Base-by-base conservation (phyloP, 202 grass and related monocot genomes). In the Cymbopogon flexuosus region DNA sequence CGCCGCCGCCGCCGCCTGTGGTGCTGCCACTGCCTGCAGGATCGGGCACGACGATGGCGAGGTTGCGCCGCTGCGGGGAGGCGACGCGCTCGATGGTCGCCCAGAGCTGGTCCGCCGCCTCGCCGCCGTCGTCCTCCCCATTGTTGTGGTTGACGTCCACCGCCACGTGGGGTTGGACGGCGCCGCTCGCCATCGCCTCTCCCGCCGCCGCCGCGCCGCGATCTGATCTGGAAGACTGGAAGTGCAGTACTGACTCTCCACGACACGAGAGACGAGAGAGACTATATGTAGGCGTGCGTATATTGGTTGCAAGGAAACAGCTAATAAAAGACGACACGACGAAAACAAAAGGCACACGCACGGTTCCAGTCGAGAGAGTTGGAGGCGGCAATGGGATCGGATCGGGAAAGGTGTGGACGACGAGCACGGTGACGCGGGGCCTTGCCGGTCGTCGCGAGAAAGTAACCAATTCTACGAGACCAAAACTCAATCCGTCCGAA, bases 81-180 rank as follows among this genome's bases (percentile, higher is more conserved):
- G 91, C 83, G 5, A 86, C 43, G 41, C 81, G 40, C 70, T 94
- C 92, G 54, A 94, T 37, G 51, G 87, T 84, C 3, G 89, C 92
- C 89, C 92, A 94, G 6, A 94, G 69, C 45, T 60, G 84, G 43
- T 93, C 76, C 49, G 0, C 23, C 4, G 10, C 68, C n/a, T 22
- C 23, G 68, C 31, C 70, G 51, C 31, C 37, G 45, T 72, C 85
- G 23, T 45, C 68, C 14, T 86, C 79, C 7, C 43, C 83, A 1
- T 42, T 51, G 13, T 73, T 40, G 13, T 43, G 37, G 13, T 73
- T 40, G 13, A 62, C 19, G 14, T 84, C 73, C 65, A 78, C 51
- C 19, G 73, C 54, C 54, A 70, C 29, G 19, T 70, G 73, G 12
- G 49, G 65, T 9, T 41, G 42, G 39, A n/a, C 37, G 64, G 39